Base-by-base conservation (phyloP, 495 filamentous ascomycete species). In the Annulohypoxylon nitens region DNA sequence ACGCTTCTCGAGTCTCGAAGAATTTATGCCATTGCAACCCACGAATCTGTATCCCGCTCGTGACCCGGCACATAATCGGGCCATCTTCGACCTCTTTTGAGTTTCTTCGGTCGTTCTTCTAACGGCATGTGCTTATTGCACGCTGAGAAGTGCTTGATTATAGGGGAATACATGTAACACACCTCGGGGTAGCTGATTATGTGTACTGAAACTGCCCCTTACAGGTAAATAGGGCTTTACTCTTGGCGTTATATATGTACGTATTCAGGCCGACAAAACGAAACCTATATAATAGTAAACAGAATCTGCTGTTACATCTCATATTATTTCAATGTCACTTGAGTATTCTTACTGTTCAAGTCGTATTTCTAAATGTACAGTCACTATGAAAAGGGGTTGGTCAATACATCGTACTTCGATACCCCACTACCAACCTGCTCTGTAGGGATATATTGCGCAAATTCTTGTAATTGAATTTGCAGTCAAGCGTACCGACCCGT, bases 11-110 rank as follows among this genome's bases (percentile, higher is more conserved):
- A 72, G 54, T 73, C 64, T 73, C 69, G 43, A 60, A 57, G 36
- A 30, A 4, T 64, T 73, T 54, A 69, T 73, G 60, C 57, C 36
- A 67, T 45, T 67, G 64, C 20, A 61, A 67, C 64, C 54, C 51
- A 54, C 48, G 20, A 25, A 34, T 51, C n/a, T 30, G 23, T 33
- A 16, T 4, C 20, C 20, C 34, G 12, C 23, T 43, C 47, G 55
- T 68, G 57, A 67, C 64, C 41, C 26, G 39, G 54, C 20, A 43
- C 2, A 53, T 62, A 62, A 69, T 69, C 59, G 66, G 66, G 54
- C 50, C 59, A 25, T 64, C 34, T 55, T 53, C 45, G 8, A 37
- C 39, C 41, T 58, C 59, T 54, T 5, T 43, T 47, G 47, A 47
- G 4, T 67, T n/a, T 51, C 33, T 59, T 58, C 60, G 51, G 60